Base-by-base conservation (phyloP, 768 basidiomycete genomes). In the Hericium rajendrae region DNA sequence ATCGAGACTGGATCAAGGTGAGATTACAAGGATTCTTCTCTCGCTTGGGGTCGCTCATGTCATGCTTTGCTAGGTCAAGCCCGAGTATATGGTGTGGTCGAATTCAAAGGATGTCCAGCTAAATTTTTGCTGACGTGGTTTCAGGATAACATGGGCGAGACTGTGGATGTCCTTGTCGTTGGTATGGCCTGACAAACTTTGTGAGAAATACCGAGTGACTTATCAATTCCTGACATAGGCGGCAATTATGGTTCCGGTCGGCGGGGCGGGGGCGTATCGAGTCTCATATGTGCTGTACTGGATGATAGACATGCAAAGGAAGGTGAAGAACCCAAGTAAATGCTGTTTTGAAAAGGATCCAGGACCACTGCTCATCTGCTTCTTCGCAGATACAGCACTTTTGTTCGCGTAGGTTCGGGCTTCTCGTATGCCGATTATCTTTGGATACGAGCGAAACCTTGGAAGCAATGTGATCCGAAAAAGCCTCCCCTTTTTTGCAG, bases 1-100 rank as follows among this genome's bases (percentile, higher is more conserved):
- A 88, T 64, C 81, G 84, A 68, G 87, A 91, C 64, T 99, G 97
- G 95, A 83, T 95, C 65, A 99, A 99, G 74, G 86, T 85, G 62
- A 48, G 69, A 43, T 9, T 15, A n/a, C 11, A 6, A 24, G 3
- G 13, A 50, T 38, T 15, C 3, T 6, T 43, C 18, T 26, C n/a
- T 13, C 9, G 16, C 59, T 53, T n/a, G 16, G 37, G 55, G 40
- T 41, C 2, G 6, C 38, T 2, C 53, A 32, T 16, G 10, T 28
- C 46, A 24, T 28, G 6, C 24, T 12, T 49, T 51, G 8, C 13
- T 52, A 85, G 83, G 86, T 93, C 22, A 91, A 91, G 65, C 88
- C 88, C 1, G 90, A 92, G 68, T 93, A 91, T 62, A 88, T 90
- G 84, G 89, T 88, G 62, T 53, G 73, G 67, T 32, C 9, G 32